Evolutionary conservation across 805 yeast genomes (phyloP), one percentile per base, ranked within the genome.

Genomic region (Allodekkera sacchari): DNA sequence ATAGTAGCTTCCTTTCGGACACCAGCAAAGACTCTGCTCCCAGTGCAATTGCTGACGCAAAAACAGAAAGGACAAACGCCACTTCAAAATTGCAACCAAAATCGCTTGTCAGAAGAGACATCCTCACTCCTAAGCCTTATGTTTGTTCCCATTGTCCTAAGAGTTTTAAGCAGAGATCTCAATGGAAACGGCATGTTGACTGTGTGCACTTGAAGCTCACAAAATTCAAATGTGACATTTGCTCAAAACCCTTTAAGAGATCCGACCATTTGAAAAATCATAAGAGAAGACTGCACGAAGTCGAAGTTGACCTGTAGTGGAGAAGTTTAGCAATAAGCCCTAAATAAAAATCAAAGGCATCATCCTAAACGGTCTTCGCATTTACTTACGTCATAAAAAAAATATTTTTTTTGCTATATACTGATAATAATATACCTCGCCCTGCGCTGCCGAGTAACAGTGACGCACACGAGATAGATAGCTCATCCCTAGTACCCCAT

Each of bases 201-300:
- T 74, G 81, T 15, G 74, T 77, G 41, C 87, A 78, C 48, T 66
- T 53, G 22, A 50, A 50, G 16, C 77, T 18, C 55, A 67, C 39
- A 69, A 71, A 43, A 62, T 77, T 67, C 52, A 68, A 64, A 30
- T 79, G 85, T 46, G 46, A 59, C 12, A 54, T 60, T 28, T 79
- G 87, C 46, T 62, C 61, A 26, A 77, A 76, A 50, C 71, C 68
- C 42, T 78, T 78, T 43, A 71, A 81, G 37, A 55, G 87, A 34
- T 67, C 77, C 10, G 87, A 79, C 47, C 80, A 78, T 44, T 61
- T 77, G 44, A 68, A 71, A 28, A 83, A 76, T 48, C 85, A 79
- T 49, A 57, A 74, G 39, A 70, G 70, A 45, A 70, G 57, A 39
- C 44, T 50, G 42, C 58, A 53, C 32, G 35, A 32, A 6, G 24